Evolutionary conservation across 805 yeast genomes (phyloP).

Genomic region (Wickerhamomyces mucosus): DNA sequence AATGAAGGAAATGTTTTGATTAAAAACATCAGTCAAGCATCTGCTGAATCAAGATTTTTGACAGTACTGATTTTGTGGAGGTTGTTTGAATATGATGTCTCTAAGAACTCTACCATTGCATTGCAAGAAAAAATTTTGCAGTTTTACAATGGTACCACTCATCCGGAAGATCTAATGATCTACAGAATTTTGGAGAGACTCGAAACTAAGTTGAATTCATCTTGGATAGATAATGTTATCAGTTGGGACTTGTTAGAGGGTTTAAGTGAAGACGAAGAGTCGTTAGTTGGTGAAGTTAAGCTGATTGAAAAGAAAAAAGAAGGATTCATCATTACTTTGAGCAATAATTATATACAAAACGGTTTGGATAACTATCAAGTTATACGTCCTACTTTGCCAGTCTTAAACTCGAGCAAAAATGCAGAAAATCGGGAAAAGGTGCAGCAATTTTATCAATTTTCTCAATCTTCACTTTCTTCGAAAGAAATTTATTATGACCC

Average conservation of each 20-base stretch:
- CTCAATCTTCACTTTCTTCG: constrained; percentile 15
- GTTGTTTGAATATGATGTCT: constrained; percentile 39
- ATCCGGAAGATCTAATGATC: constrained; percentile 53
- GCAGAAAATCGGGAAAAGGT: constrained; percentile 21
- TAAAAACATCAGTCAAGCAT: constrained; percentile 12
- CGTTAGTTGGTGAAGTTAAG: constrained; percentile 37
- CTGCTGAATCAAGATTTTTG: constrained; percentile 26
- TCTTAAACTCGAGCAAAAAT: constrained; percentile 1
- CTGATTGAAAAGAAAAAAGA: constrained; percentile 36
- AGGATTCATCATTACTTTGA: constrained; percentile 41
- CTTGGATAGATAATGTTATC: constrained; percentile 59
- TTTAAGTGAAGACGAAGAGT: constrained; percentile 30
- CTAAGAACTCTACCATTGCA: constrained; percentile 34
- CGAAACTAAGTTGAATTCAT: constrained; percentile 41
- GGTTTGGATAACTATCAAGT: constrained; percentile 31
- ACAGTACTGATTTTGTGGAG: constrained; percentile 37
- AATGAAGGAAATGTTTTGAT: constrained; percentile 33
- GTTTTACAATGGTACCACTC: constrained; percentile 54
- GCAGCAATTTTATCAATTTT: constrained; percentile 21
- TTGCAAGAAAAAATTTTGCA: constrained; percentile 41
- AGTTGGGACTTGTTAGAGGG: constrained; percentile 55
- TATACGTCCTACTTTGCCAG: constrained; percentile 22
- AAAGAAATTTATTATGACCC: constrained; percentile 44
- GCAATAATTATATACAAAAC: constrained; percentile 38
- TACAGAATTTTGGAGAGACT: constrained; percentile 44